Evolutionary conservation across 2,329 filamentous ascomycete genomes (phyloP).

Genomic region (Scedosporium minutisporum): DNA sequence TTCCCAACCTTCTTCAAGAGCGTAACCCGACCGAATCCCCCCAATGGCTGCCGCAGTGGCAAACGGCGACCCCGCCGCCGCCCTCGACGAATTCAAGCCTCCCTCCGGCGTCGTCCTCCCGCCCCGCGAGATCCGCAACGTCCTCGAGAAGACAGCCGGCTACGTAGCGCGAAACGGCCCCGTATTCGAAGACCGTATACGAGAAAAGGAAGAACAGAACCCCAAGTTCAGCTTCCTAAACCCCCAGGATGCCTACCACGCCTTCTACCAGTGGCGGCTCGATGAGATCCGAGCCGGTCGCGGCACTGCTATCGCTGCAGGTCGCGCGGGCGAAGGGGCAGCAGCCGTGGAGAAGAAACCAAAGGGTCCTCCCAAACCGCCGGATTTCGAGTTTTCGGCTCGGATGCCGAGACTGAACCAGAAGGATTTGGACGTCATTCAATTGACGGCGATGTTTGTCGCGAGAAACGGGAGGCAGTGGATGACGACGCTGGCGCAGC

Average conservation of each 20-base stretch:
- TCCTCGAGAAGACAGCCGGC: constrained; percentile 90
- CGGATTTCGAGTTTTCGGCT: constrained; percentile 85
- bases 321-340: constrained; percentile 54
- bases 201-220: constrained; percentile 73
- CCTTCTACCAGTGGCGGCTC: constrained; percentile 86
- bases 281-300: constrained; percentile 76
- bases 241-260: constrained; percentile 70
- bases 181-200: constrained; percentile 73
- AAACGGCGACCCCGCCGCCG: constrained; percentile 32
- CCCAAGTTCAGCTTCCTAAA: constrained; percentile 88
- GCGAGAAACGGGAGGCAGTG: constrained; percentile 88
- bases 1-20: neutral
- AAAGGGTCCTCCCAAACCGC: constrained; percentile 73
- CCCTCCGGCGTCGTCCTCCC: constrained; percentile 80
- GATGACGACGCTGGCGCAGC: constrained; percentile 80
- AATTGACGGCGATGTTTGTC: constrained; percentile 79
- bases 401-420: constrained; percentile 96
- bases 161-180: constrained; percentile 66
- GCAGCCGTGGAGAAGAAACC: constrained; percentile 50
- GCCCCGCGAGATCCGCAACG: constrained; percentile 72
- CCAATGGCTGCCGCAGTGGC: constrained; percentile 1
- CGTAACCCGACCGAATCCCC: neutral
- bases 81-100: constrained; percentile 61
- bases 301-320: constrained; percentile 68
- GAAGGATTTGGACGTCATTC: constrained; percentile 69